phyloP scores from a whole-genome alignment of 2,329 filamentous ascomycete genomes.

The Thermoascus crustaceus region DNA sequence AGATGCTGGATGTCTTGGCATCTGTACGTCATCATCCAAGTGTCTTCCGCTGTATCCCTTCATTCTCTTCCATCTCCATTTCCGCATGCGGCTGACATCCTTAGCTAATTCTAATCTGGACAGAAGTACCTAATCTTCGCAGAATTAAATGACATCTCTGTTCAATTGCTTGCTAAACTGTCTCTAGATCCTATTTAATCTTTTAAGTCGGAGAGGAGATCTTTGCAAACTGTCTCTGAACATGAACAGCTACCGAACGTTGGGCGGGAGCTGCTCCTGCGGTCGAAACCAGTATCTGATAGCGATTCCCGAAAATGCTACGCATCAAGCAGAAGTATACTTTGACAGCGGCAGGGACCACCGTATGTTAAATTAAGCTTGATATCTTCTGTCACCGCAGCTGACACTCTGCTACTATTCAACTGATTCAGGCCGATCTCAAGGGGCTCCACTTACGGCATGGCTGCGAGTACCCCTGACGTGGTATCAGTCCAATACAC shows the following conservation, averaged over 20 bases:
- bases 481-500: conserved; percentile 71
- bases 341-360: conserved; percentile 64
- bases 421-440: conserved; percentile 45
- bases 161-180: too few species aligned
- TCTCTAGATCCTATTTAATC: too few species aligned
- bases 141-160: too few species aligned
- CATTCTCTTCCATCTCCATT: too few species aligned
- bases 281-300: conserved; percentile 78
- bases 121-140: too few species aligned
- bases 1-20: neutral
- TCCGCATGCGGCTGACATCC: too few species aligned
- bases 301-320: conserved; percentile 53
- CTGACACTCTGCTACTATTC: conserved; percentile 8
- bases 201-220: too few species aligned
- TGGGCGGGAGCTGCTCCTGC: conserved; percentile 75
- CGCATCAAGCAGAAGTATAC: conserved; percentile 56
- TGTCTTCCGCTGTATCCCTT: neutral
- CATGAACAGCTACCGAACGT: conserved; percentile 35
- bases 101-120: too few species aligned
- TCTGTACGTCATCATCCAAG: conserved; percentile 1
- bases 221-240: too few species aligned
- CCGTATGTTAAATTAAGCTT: conserved; percentile 66
- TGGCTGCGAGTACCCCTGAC: conserved; percentile 74
- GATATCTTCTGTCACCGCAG: conserved; percentile 2
- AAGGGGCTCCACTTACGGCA: conserved; percentile 65